phyloP scores from a whole-genome alignment of 805 yeast species.

The Barnettozyma salicaria region DNA sequence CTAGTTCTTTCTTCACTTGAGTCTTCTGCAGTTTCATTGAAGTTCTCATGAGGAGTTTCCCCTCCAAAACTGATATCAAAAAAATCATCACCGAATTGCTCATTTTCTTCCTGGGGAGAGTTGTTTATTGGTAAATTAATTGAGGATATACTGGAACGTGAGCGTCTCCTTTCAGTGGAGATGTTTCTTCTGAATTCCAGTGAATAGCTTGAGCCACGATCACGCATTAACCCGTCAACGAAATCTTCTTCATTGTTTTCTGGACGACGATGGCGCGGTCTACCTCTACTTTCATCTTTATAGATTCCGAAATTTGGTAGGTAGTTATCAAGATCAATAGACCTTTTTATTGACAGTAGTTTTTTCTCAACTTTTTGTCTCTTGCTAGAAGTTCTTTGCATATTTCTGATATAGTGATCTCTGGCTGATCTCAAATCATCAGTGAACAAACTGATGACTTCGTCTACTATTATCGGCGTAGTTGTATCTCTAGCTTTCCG shows the following conservation, averaged over 20 bases:
- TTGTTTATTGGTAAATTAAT: constrained; percentile 13
- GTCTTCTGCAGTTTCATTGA: constrained; percentile 4
- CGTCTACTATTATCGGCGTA: constrained; percentile 14
- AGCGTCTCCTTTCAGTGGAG: constrained; percentile 21
- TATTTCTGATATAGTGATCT: constrained; percentile 20
- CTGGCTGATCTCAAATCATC: constrained; percentile 21
- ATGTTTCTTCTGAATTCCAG: constrained; percentile 23
- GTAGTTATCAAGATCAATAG: background rate
- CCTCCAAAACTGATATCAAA: constrained; percentile 15
- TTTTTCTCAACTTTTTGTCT: constrained; percentile 1
- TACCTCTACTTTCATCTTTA: constrained; percentile 10
- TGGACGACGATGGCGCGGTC: constrained; percentile 5
- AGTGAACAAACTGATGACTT: constrained; percentile 17
- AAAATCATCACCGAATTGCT: constrained; percentile 3
- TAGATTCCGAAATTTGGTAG: constrained; percentile 1
- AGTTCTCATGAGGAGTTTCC: constrained; percentile 2
- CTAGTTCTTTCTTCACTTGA: constrained; percentile 4
- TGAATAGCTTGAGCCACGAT: constrained; percentile 23
- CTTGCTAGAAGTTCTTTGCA: constrained; percentile 10
- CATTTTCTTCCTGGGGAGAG: background rate
- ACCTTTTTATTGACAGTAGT: background rate
- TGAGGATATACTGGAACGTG: constrained; percentile 22
- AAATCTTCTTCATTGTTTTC: constrained; percentile 19
- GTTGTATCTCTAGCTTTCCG: background rate
- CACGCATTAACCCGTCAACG: constrained; percentile 21